Evolutionary conservation across 345 rosid species (phyloP).

Genomic region (Salix viminalis): DNA sequence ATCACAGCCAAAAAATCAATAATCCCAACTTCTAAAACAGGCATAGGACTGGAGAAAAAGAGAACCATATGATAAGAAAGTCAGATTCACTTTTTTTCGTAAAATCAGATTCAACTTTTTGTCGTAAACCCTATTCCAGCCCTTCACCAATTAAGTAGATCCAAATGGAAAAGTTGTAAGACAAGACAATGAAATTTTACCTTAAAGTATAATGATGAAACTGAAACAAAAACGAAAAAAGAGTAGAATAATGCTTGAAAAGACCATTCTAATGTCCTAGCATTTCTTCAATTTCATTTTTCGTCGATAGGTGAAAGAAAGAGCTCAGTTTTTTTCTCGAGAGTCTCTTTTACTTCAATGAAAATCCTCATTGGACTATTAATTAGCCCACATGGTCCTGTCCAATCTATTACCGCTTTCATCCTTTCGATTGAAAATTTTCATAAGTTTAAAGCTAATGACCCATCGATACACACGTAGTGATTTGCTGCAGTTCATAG

Average conservation of each 20-base stretch:
- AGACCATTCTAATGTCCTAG: not conserved
- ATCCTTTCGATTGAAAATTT: no score
- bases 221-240: not conserved
- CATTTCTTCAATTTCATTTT: not conserved
- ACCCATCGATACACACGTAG: no score
- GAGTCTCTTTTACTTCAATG: not conserved
- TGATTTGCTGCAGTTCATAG: no score
- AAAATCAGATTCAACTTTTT: no score
- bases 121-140: not conserved
- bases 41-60: not conserved
- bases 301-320: not conserved
- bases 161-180: not conserved
- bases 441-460: no score
- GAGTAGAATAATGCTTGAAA: not conserved
- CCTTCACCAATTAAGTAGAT: not conserved
- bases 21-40: not conserved
- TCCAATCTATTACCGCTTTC: no score
- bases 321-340: not conserved
- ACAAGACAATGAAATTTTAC: not conserved
- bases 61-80: conserved; percentile 2
- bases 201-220: not conserved
- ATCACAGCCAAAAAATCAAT: not conserved
- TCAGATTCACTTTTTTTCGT: no score
- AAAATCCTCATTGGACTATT: not conserved
- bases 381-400: not conserved